Evolutionary conservation across 2,329 filamentous ascomycete species (phyloP).

Genomic region (Rachicladosporium sp.): DNA sequence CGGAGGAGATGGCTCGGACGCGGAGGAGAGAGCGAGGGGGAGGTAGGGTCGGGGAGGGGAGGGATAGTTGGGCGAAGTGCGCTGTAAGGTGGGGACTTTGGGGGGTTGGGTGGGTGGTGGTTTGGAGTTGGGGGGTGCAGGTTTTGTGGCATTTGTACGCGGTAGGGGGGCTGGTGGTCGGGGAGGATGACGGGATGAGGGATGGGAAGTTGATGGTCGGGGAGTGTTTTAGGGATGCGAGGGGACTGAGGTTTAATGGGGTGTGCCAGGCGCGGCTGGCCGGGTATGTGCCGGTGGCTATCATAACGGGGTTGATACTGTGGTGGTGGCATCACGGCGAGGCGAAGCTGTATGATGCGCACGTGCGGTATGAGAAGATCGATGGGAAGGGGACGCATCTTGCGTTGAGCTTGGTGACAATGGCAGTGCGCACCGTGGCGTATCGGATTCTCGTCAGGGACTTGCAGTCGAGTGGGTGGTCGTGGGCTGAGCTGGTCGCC

Average conservation of each 20-base stretch:
- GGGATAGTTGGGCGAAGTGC: slow-evolving; percentile 29
- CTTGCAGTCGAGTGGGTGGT: slow-evolving; percentile 1
- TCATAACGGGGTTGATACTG: slow-evolving; percentile 13
- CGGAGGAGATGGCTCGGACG: slow-evolving; percentile 43
- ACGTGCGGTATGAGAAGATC: slow-evolving; percentile 5
- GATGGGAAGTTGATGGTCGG: slow-evolving; percentile 1
- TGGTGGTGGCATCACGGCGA: slow-evolving; percentile 24
- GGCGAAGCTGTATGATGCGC: slow-evolving; percentile 17
- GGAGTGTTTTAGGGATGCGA: slow-evolving; percentile 6
- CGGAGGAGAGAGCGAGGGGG: slow-evolving; percentile 1
- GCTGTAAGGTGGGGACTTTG: slow-evolving; percentile 16
- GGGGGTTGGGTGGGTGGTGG: slow-evolving; percentile 11
- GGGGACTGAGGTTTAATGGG: slow-evolving; percentile 8
- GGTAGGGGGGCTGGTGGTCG: background rate
- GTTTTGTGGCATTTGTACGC: slow-evolving; percentile 17
- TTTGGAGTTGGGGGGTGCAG: slow-evolving; percentile 14
- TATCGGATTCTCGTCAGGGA: slow-evolving; percentile 7
- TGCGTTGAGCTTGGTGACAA: slow-evolving; percentile 30
- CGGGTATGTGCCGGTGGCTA: slow-evolving; percentile 12
- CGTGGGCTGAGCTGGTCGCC: slow-evolving; percentile 25
- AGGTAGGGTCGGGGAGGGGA: slow-evolving; percentile 16
- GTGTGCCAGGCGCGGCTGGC: slow-evolving; percentile 15
- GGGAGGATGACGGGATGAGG: background rate
- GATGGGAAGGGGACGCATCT: slow-evolving; percentile 4
- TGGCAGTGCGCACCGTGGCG: slow-evolving; percentile 41